A percentile compares a stretch with the other conserved stretches of the same genome.
These are phyloP conservation scores for Ephemerocybe angulata DNA, from an alignment of 768 basidiomycete species.

Conservation along the genomic window DNA sequence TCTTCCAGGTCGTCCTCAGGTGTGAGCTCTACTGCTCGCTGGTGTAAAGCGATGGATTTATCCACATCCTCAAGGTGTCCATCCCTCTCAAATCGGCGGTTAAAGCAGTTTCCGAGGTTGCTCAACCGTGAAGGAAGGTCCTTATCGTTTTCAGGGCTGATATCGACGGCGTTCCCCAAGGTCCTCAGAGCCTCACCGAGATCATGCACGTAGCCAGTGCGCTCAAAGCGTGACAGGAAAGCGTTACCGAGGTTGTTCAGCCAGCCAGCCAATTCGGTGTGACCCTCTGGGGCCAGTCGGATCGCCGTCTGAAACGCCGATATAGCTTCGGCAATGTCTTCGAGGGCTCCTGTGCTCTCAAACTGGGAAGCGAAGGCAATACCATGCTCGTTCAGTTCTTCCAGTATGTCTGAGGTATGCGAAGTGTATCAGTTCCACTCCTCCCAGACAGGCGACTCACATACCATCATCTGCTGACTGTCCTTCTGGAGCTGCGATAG, in stretches of 20 bases:
- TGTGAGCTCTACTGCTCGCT: neutral
- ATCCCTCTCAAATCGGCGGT: neutral
- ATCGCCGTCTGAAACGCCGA: neutral
- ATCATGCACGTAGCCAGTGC: neutral
- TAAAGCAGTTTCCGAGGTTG: neutral
- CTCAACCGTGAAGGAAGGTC: neutral
- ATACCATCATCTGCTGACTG: no score
- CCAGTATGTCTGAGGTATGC: no score
- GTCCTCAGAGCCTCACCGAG: neutral
- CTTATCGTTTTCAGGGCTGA: neutral
- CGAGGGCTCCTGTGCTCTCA: no score
- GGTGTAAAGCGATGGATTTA: neutral
- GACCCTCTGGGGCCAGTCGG: neutral
- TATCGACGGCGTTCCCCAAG: neutral
- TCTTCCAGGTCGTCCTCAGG: neutral
- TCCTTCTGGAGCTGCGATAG: no score
- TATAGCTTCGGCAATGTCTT: slow-evolving; percentile 10
- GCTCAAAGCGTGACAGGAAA: neutral
- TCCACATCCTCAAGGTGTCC: neutral
- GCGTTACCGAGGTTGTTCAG: neutral
- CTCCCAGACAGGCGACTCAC: no score
- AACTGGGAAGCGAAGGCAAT: no score
- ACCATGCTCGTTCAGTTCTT: no score
- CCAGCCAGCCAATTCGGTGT: neutral
- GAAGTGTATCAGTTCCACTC: no score